Evolutionary conservation across 2,329 filamentous ascomycete species (phyloP), one percentile per base, ranked within the genome.

Genomic region (Nakataea oryzae): DNA sequence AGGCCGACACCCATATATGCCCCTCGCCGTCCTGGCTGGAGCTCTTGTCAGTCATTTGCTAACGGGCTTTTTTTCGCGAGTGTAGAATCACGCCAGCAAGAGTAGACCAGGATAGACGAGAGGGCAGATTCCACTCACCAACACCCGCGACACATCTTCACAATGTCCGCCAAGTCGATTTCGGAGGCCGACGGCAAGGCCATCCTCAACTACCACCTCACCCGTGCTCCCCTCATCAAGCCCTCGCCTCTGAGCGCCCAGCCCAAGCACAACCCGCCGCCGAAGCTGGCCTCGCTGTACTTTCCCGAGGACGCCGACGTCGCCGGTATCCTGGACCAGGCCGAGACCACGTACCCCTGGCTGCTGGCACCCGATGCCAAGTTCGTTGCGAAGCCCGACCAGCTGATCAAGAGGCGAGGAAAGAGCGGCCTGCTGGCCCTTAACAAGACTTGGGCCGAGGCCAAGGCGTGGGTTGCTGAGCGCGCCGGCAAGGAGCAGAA

Each of bases 161-260:
- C 73, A 73, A 96, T 96, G 91, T 92, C 91, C 76, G 91, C 95
- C 79, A 99, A 99, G 83, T 90, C 93, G 70, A 97, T 99, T 76
- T 81, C 90, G 84, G 95, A 99, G 85, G 93, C 93, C 84, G 95
- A 99, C 83, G 95, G 95, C 86, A 99, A 99, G 90, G 95, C 95
- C 86, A 97, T 99, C 83, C 86, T 99, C 86, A 97, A 97, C 90
- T 99, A 97, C 86, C 95, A 97, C 85, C 92, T 99, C 80, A 97
- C 95, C 72, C 90, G 95, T 76, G 91, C 95, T 70, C 88, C 92
- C 69, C 89, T 96, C 77, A 96, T 99, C 86, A 97, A 97, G 89
- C 90, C 93, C 69, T 93, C 92, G 74, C 92, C 95, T 79, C 91
- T 97, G 63, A 91, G 93, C 70, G 76, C 84, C 69, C 83, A 90